Base-by-base conservation (phyloP, 176 grass and related monocot species). In the Microstegium vimineum region DNA sequence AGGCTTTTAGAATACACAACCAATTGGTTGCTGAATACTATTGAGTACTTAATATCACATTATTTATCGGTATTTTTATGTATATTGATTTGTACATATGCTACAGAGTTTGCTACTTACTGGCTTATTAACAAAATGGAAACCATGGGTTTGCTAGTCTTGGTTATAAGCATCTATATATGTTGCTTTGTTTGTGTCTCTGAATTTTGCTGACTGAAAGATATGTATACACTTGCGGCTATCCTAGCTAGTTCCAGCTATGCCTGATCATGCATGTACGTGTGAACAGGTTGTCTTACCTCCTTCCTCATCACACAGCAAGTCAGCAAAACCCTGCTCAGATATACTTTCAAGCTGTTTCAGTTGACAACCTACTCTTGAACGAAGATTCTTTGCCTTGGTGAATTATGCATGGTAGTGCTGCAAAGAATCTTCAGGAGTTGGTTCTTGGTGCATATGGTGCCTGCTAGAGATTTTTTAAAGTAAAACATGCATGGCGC, bases 301-400 rank as follows among this genome's bases (percentile, higher is more conserved):
- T 78, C 5, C 26, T 85, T 17, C 71, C 31, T 63, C 77, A 85
- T 46, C 85, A 70, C 11, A 84, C 62, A 0, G 32, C 71, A 10
- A 88, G 82, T 49, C 76, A 67, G 49, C 81, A 85, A 8, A 84
- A 88, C 51, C 80, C 85, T 65, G 28, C 70, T 36, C 81, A 91
- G 81, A 91, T 81, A 62, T 91, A 78, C 62, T 88, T 91, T 63
- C 78, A 86, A 27, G 78, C 72, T 2, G 77, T 85, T 18, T 63
- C 82, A n/a, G 42, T 76, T 20, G 87, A 89, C 36, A 89, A 89
- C 64, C 87, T 72, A 89, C 13, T 89, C 66, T 89, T 89, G 87
- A n/a, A n/a, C n/a, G n/a, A n/a, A n/a, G n/a, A 78, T 89, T 89
- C 78, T 77, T 89, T 78, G 83, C 78, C 31, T 85, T 77, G 9